phyloP scores from a whole-genome alignment of 2,329 filamentous ascomycete genomes.

The Penicillium verrucosum region DNA sequence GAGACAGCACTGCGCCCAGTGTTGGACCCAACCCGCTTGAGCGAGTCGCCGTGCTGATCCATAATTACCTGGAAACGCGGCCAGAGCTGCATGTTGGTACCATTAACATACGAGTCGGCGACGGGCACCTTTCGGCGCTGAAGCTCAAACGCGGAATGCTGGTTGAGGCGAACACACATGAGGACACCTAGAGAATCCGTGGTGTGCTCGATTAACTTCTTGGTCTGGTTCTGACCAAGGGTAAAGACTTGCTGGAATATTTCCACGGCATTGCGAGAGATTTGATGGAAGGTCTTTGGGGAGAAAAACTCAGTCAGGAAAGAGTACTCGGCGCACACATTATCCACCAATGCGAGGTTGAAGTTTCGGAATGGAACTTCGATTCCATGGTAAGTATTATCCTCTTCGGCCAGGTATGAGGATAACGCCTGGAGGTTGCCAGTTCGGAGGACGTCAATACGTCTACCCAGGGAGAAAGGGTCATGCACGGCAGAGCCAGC shows the following conservation, averaged over 20 bases:
- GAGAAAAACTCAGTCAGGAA: constrained; percentile 90
- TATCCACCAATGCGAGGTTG: constrained; percentile 90
- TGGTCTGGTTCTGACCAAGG: constrained; percentile 75
- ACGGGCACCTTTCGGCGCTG: constrained; percentile 87
- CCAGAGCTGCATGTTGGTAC: constrained; percentile 93
- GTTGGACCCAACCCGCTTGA: constrained; percentile 57
- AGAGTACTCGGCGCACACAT: constrained; percentile 89
- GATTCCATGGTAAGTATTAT: constrained; percentile 78
- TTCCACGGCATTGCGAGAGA: constrained; percentile 78
- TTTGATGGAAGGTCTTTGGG: constrained; percentile 68
- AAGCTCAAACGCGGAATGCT: constrained; percentile 89
- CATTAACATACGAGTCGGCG: constrained; percentile 88
- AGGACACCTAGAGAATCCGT: constrained; percentile 83
- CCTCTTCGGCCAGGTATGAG: constrained; percentile 88
- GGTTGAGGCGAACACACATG: constrained; percentile 88
- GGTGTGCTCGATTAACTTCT: constrained; percentile 69
- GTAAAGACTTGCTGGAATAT: constrained; percentile 88
- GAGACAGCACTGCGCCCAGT: constrained; percentile 50
- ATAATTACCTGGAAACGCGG: constrained; percentile 91
- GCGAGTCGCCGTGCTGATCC: constrained; percentile 85
- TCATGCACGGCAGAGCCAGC: constrained; percentile 59
- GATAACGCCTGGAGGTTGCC: constrained; percentile 72
- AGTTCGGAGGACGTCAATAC: constrained; percentile 75
- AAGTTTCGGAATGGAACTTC: constrained; percentile 92
- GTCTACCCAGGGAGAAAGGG: constrained; percentile 81